phyloP scores from a whole-genome alignment of 2,329 filamentous ascomycete species.

The Xylaria sp. region DNA sequence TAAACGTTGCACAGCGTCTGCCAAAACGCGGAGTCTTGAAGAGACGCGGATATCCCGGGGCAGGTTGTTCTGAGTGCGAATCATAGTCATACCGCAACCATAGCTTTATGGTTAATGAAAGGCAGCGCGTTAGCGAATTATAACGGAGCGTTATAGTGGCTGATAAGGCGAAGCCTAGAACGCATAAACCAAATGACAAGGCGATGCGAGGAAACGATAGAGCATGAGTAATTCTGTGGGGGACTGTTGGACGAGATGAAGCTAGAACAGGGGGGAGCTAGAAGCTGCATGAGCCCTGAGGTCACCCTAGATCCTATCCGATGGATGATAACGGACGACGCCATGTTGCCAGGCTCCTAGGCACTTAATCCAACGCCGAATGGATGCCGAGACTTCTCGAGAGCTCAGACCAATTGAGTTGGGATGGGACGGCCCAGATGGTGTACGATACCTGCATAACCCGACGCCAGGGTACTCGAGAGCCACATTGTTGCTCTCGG shows the following conservation, averaged over 20 bases:
- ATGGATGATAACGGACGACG: slow-evolving; percentile 22
- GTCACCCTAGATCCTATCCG: slow-evolving; percentile 20
- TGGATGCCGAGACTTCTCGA: slow-evolving; percentile 15
- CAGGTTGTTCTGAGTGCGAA: slow-evolving; percentile 17
- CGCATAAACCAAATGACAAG: slow-evolving; percentile 18
- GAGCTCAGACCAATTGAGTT: slow-evolving; percentile 20
- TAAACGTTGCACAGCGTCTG: slow-evolving; percentile 20
- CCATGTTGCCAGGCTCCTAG: slow-evolving; percentile 1
- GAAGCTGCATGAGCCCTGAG: slow-evolving; percentile 22
- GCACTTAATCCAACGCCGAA: slow-evolving; percentile 12
- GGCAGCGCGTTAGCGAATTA: slow-evolving; percentile 15
- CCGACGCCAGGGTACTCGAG: slow-evolving; percentile 18
- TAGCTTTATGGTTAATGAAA: slow-evolving; percentile 20
- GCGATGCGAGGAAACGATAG: slow-evolving; percentile 21
- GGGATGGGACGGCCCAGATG: slow-evolving; percentile 16
- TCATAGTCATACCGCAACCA: slow-evolving; percentile 15
- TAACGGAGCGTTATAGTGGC: slow-evolving; percentile 19
- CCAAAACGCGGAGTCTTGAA: slow-evolving; percentile 6
- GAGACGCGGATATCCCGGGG: slow-evolving; percentile 18
- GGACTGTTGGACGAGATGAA: slow-evolving; percentile 8
- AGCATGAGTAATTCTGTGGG: slow-evolving; percentile 14
- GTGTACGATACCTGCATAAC: slow-evolving; percentile 24
- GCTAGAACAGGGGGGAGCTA: slow-evolving; percentile 22
- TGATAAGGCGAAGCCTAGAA: slow-evolving; percentile 19
- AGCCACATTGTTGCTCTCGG: slow-evolving; percentile 23